Evolutionary conservation across 441 rosid genomes (phyloP).

Genomic region (Corymbia calophylla): DNA sequence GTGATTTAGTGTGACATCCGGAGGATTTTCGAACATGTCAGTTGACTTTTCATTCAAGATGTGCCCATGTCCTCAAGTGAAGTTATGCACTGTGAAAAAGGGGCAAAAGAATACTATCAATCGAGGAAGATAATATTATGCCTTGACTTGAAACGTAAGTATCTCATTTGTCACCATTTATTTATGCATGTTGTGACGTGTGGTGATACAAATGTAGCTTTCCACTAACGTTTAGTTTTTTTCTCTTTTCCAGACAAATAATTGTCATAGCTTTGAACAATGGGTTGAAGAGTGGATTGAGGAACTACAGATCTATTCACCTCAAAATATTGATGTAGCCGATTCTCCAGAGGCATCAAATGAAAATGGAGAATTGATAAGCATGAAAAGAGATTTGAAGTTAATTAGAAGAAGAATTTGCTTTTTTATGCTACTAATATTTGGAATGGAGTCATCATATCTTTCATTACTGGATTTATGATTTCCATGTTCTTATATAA

Average conservation of each 20-base stretch:
- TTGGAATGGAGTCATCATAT: neutral
- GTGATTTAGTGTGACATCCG: neutral
- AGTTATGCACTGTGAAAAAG: neutral
- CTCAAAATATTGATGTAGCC: neutral
- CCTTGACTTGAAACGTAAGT: neutral
- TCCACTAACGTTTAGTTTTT: neutral
- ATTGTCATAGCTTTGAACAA: neutral
- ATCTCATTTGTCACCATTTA: neutral
- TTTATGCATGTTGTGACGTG: neutral
- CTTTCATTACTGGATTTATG: neutral
- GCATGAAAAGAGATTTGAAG: neutral
- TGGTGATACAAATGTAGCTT: too few relatives aligned
- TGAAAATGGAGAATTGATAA: too few relatives aligned
- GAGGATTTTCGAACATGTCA: neutral
- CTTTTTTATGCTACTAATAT: neutral
- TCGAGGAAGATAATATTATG: neutral
- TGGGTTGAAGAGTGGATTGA: neutral
- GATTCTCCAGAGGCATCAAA: neutral
- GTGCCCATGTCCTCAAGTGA: neutral
- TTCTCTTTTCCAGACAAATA: neutral
- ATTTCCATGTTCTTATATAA: neutral
- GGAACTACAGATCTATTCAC: neutral
- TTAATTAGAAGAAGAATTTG: too few relatives aligned
- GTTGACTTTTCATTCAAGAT: neutral
- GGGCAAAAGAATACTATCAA: neutral